Percentiles rank a stretch among this genome's conserved stretches.
Conservation (phyloP, 441 rosid genomes). For the Rhodomyrtus psidioides region DNA sequence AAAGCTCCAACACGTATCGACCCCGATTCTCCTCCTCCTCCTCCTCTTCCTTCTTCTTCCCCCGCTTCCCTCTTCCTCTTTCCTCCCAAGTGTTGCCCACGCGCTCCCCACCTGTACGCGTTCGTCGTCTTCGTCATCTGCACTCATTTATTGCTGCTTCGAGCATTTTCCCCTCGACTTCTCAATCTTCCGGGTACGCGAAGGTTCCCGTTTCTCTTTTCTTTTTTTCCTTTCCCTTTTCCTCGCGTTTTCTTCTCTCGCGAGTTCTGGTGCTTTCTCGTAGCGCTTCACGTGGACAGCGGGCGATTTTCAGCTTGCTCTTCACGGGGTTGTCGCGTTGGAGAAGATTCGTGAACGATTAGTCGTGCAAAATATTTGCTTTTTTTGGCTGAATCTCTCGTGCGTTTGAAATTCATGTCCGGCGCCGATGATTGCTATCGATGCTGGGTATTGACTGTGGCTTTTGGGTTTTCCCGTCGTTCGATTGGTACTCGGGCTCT, state of each 20-base stretch:
- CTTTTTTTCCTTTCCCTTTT: rapidly evolving
- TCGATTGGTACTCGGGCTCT: background rate
- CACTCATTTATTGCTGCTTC: background rate
- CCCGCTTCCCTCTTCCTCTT: background rate
- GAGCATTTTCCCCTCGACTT: background rate
- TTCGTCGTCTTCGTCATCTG: background rate
- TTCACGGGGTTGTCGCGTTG: background rate
- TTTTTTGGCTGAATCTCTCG: background rate
- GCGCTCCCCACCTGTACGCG: background rate
- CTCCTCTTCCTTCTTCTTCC: background rate
- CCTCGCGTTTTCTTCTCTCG: background rate
- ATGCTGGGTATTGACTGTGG: background rate
- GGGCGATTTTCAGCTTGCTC: background rate
- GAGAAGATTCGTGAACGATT: background rate
- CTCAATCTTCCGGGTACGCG: background rate
- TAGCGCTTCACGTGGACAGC: background rate
- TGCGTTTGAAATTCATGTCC: background rate
- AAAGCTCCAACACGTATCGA: background rate
- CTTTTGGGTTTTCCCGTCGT: background rate
- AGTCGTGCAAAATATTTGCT: background rate
- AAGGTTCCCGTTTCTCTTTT: background rate
- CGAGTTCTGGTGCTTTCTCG: background rate
- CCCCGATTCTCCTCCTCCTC: background rate
- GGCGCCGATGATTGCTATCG: background rate
- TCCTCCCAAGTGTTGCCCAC: background rate